These are phyloP conservation scores for Circinella minor DNA, from an alignment of 371 early-diverging fungal species.

Conservation along the genomic window DNA sequence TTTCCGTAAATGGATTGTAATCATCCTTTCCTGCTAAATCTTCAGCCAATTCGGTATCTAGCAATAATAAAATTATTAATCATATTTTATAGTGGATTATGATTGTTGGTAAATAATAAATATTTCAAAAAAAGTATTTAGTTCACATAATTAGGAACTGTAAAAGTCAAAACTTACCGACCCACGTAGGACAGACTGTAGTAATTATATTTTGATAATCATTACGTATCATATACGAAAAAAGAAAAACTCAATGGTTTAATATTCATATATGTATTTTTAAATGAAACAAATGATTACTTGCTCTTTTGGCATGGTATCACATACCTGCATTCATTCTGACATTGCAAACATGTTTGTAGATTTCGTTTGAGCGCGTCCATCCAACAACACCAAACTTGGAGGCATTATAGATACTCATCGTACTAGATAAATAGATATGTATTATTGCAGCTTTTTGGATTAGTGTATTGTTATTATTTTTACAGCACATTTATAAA, in stretches of 20 bases:
- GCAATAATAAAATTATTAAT: too few relatives aligned
- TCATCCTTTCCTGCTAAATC: slow-evolving; percentile 1
- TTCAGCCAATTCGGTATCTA: background rate
- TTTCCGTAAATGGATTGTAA: background rate
- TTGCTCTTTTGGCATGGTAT: background rate
- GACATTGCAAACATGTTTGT: slow-evolving; percentile 35
- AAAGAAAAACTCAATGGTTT: background rate
- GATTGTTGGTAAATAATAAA: background rate
- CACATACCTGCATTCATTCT: slow-evolving; percentile 36
- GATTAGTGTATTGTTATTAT: too few relatives aligned
- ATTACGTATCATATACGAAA: background rate
- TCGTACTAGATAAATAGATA: background rate
- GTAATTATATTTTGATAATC: background rate
- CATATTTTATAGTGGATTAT: background rate
- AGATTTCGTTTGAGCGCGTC: slow-evolving; percentile 19
- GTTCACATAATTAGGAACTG: background rate
- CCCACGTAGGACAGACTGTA: slow-evolving; percentile 30
- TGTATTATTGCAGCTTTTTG: too few relatives aligned
- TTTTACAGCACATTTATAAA: background rate
- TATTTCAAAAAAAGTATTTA: background rate
- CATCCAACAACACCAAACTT: slow-evolving; percentile 34
- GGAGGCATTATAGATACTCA: slow-evolving; percentile 22
- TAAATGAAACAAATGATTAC: background rate
- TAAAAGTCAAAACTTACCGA: slow-evolving; percentile 15
- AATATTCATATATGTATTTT: background rate